phyloP scores from a whole-genome alignment of 2,329 filamentous ascomycete species.

The Trichophyton equinum region DNA sequence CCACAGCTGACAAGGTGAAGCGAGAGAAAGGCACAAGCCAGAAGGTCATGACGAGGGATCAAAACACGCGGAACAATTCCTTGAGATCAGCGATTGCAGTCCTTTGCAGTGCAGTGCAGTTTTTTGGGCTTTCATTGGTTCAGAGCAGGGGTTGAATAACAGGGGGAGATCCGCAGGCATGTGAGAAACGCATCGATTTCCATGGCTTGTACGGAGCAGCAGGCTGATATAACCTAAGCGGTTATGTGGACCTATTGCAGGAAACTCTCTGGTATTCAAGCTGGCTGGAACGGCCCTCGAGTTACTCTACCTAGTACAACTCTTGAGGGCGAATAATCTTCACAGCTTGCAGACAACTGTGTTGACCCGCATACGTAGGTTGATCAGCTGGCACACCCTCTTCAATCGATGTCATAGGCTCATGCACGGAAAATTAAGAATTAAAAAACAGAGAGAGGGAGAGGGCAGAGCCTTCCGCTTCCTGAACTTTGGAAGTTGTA shows the following conservation, averaged over 20 bases:
- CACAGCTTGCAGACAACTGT: not conserved
- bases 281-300: not conserved
- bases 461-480: not conserved
- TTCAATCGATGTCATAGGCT: not conserved
- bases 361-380: not conserved
- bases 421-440: not conserved
- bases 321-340: not conserved
- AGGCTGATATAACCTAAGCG: not conserved
- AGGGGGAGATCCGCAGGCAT: not conserved
- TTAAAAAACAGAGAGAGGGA: no score
- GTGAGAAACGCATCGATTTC: not conserved
- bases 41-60: not conserved
- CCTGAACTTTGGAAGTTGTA: not conserved
- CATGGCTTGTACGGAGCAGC: not conserved
- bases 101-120: not conserved
- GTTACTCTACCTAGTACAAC: not conserved
- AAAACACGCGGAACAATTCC: not conserved
- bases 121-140: not conserved
- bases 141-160: not conserved
- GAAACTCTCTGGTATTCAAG: not conserved
- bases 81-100: not conserved
- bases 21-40: not conserved
- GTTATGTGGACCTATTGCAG: constrained; percentile 1
- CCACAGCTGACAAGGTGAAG: not conserved
- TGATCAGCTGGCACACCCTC: not conserved